Evolutionary conservation across 345 rosid genomes (phyloP).

Genomic region (Erucastrum elatum): DNA sequence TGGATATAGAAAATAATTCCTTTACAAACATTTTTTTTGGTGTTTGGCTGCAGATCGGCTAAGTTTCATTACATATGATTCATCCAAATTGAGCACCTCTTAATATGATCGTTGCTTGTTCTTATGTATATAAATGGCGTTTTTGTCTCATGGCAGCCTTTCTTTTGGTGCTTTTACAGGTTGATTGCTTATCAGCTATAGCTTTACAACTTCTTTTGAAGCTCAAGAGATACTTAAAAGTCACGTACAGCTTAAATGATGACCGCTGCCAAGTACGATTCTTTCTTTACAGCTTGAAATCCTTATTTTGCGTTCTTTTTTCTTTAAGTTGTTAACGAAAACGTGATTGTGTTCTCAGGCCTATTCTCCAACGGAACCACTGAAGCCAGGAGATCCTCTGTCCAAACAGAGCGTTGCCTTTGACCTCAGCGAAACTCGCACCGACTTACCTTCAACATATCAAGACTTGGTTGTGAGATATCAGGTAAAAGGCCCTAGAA

Average conservation of each 20-base stretch:
- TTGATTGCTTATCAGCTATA: slow-evolving; percentile 68
- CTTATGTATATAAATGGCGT: not conserved
- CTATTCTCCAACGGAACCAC: slow-evolving; percentile 79
- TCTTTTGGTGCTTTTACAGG: slow-evolving; percentile 47
- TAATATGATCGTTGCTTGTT: not conserved
- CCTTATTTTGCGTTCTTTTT: not conserved
- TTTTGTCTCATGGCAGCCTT: slow-evolving; percentile 12
- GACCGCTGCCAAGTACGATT: slow-evolving; percentile 86
- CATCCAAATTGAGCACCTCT: slow-evolving; percentile 2
- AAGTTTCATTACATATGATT: not conserved
- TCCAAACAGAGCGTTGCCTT: slow-evolving; percentile 73
- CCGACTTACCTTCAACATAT: slow-evolving; percentile 57
- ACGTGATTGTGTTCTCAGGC: slow-evolving; percentile 50
- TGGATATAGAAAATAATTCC: not conserved
- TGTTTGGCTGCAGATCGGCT: not conserved
- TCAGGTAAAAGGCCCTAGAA: slow-evolving; percentile 52
- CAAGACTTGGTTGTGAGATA: slow-evolving; percentile 72
- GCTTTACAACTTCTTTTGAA: slow-evolving; percentile 90
- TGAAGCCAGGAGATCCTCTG: slow-evolving; percentile 74
- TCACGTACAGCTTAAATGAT: slow-evolving; percentile 81
- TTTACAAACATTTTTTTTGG: not conserved
- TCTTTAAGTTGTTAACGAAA: not conserved
- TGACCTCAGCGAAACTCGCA: slow-evolving; percentile 56
- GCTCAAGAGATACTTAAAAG: slow-evolving; percentile 89
- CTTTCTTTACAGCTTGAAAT: not conserved